Percentiles rank a stretch among this genome's conserved stretches.
These are phyloP conservation scores for Dictyostelium citrinum DNA, from an alignment of 78 protist species.

Conservation along the genomic window DNA sequence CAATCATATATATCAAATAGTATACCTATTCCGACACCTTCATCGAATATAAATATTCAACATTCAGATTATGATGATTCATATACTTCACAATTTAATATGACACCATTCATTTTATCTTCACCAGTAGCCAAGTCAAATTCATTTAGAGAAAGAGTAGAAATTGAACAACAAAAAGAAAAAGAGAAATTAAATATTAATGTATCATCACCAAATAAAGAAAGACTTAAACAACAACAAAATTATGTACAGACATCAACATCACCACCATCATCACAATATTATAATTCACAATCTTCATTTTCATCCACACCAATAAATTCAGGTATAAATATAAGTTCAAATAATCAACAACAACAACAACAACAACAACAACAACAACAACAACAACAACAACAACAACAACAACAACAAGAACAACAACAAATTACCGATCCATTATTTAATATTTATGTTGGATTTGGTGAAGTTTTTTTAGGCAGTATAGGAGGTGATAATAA, in stretches of 20 bases:
- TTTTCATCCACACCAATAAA: neutral
- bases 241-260: neutral
- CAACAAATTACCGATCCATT: conserved; percentile 19
- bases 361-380: neutral
- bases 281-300: neutral
- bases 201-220: neutral
- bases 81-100: neutral
- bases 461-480: conserved; percentile 30
- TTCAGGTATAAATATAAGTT: neutral
- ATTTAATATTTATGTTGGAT: conserved; percentile 28
- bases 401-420: neutral
- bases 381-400: neutral
- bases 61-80: neutral
- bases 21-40: neutral
- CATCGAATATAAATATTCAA: neutral
- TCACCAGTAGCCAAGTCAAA: neutral
- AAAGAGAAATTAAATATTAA: neutral
- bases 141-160: neutral
- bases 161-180: neutral
- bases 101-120: neutral
- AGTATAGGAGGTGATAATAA: conserved; percentile 57
- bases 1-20: neutral
- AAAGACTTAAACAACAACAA: neutral
- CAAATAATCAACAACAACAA: neutral
- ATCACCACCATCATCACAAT: neutral